Base-by-base conservation (phyloP, 2,329 filamentous ascomycete genomes). In the Colletotrichum sp. region DNA sequence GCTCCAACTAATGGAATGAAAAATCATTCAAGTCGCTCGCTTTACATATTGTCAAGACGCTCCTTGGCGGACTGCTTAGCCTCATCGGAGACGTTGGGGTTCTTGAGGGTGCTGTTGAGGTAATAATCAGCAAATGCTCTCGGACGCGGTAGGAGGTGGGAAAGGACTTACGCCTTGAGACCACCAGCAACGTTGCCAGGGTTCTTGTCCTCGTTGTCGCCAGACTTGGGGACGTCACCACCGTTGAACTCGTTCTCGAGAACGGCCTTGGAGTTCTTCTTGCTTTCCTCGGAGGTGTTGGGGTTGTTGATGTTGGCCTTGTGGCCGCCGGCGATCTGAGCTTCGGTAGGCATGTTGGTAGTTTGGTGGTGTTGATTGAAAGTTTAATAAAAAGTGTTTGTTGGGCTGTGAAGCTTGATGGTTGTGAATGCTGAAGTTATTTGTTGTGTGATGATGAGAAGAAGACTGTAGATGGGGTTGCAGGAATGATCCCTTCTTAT, bases 291-390 rank as follows among this genome's bases (percentile, higher is more conserved):
- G 0, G 89, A 90, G 70, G 86, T 87, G 81, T 90, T 89, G 78
- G 89, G 88, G 84, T 91, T 91, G 81, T 87, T 88, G 76, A 91
- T 79, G 80, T 87, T 89, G 73, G 89, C 90, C 86, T 92, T 92
- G 87, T 92, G 90, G 82, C 90, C 90, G 74, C 88, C 89, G 77
- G 88, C 86, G 77, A 90, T 79, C 77, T 90, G 88, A 82, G 87
- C 85, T 78, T 88, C 85, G 77, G 85, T 84, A 83, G 87, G 82
- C 87, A 89, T 90, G 55, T 77, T 87, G 81, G 76, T 76, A 73
- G 28, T 69, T 66, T 24, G 43, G 43, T 59, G 64, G 26, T 26
- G 7, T 55, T 61, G 38, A 3, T 38, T 66, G 32, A 1, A n/a
- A 28, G 21, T 16, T 26, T 8, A 2, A 58, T 8, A 2, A 58